Evolutionary conservation across 352 stramenopile species (phyloP), one percentile per base, ranked within the genome.

Genomic region (Phytophthora sp.): DNA sequence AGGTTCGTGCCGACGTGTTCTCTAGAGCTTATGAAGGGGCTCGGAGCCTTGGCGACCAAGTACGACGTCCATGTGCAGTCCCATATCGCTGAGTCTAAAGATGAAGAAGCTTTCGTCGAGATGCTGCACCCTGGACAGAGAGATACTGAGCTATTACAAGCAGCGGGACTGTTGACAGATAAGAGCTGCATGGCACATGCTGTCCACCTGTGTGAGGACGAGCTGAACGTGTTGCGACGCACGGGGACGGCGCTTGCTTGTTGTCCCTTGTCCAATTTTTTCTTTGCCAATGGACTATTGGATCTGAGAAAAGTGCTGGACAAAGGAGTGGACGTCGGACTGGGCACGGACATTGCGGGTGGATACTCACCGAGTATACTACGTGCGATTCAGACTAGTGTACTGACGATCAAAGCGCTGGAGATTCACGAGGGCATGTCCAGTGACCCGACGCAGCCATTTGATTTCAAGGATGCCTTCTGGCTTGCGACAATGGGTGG

Each of bases 221-320:
- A 98, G 68, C 61, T 90, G 7, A 69, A 69, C 0, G 54, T 86
- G 38, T 75, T 98, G 62, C 56, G 58, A 3, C 20, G 46, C 38
- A 80, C 67, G 0, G 75, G 87, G 23, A 70, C 89, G 23, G 85
- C 80, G 29, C 90, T 98, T 44, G 85, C 91, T 15, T 88, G 96
- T 61, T 98, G 94, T 73, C 90, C 94, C 18, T 73, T 96, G 26
- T 97, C 86, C 24, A 98, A 98, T 57, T 96, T 98, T 55, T 96
- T 85, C 63, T 94, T 98, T 45, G 82, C 82, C 4, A 82, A 90
- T 54, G 76, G 86, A 7, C 77, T 93, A 21, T 51, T 96, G 21
- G 67, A 89, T 38, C 61, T 91, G 44, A 65, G 54, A 26, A 89
- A 90, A 29, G 84, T 93, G 23, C 44, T 77, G 49, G 18, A 63